phyloP scores from a whole-genome alignment of 1,284 basidiomycete genomes.

The Neotropicomus parvogracilis region DNA sequence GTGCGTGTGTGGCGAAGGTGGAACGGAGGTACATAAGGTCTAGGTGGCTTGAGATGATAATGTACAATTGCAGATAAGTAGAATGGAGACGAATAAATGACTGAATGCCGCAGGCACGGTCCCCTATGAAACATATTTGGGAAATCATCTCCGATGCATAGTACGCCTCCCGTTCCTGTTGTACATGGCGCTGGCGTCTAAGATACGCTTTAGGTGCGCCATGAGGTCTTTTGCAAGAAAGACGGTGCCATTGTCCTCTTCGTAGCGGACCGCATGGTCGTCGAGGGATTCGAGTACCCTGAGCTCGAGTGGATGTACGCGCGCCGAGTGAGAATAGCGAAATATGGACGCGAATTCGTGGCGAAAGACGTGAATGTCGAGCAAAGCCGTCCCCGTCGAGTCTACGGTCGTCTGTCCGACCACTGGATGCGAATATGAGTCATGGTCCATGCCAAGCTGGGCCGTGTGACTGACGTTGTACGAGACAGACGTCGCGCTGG shows the following conservation, averaged over 20 bases:
- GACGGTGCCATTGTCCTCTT: constrained; percentile 60
- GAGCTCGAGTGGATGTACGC: constrained; percentile 50
- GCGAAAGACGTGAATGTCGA: constrained; percentile 41
- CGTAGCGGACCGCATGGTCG: constrained; percentile 48
- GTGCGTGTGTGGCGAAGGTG: background rate
- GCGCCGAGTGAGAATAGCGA: constrained; percentile 44
- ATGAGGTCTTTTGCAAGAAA: constrained; percentile 59
- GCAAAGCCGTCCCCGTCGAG: constrained; percentile 7
- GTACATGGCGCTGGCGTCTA: constrained; percentile 27
- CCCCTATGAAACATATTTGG: background rate
- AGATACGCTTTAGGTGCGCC: constrained; percentile 46
- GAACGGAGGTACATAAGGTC: constrained; percentile 1
- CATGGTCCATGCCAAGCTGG: background rate
- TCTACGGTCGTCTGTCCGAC: constrained; percentile 17
- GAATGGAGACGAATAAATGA: constrained; percentile 1
- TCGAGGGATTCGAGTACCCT: constrained; percentile 53
- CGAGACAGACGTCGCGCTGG: constrained; percentile 42
- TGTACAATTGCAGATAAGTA: constrained; percentile 18
- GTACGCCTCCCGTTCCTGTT: constrained; percentile 10
- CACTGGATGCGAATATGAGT: constrained; percentile 10
- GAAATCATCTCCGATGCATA: constrained; percentile 11
- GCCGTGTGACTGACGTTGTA: constrained; percentile 41
- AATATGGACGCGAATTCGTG: constrained; percentile 62
- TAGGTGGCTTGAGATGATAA: constrained; percentile 2
- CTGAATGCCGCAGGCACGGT: too few species aligned